Percentiles rank a stretch among this genome's conserved stretches.
These are phyloP conservation scores for Trebouxia sp. DNA, from an alignment of 139 green algal species.

Conservation along the genomic window DNA sequence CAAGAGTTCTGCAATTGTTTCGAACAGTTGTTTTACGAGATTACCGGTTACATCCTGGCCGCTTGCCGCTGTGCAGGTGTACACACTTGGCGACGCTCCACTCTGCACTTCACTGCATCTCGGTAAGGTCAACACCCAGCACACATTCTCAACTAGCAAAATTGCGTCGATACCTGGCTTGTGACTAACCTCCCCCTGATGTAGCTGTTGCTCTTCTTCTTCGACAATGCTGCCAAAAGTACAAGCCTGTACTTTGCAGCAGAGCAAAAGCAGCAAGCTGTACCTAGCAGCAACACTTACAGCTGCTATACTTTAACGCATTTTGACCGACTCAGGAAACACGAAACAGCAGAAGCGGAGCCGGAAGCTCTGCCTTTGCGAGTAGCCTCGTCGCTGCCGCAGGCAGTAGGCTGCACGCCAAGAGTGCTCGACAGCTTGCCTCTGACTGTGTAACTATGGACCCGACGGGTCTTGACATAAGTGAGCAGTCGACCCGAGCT, in stretches of 20 bases:
- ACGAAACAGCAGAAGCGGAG: neutral
- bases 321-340: neutral
- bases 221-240: neutral
- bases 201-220: too few species aligned
- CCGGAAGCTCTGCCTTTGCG: neutral
- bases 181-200: too few species aligned
- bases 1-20: too few species aligned
- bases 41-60: too few species aligned
- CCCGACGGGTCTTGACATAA: constrained; percentile 12
- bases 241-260: constrained; percentile 17
- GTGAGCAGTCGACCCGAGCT: neutral
- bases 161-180: too few species aligned
- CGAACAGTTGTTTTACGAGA: too few species aligned
- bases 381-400: neutral
- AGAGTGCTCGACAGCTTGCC: neutral
- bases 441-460: neutral
- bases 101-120: too few species aligned
- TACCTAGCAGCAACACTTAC: constrained; percentile 3
- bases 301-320: constrained; percentile 6
- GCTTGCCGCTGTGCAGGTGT: too few species aligned
- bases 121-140: too few species aligned
- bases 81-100: too few species aligned
- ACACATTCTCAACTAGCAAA: too few species aligned
- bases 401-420: neutral
- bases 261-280: constrained; percentile 3